Conservation (phyloP, 306 rosid genomes). For the Senna siamea region DNA sequence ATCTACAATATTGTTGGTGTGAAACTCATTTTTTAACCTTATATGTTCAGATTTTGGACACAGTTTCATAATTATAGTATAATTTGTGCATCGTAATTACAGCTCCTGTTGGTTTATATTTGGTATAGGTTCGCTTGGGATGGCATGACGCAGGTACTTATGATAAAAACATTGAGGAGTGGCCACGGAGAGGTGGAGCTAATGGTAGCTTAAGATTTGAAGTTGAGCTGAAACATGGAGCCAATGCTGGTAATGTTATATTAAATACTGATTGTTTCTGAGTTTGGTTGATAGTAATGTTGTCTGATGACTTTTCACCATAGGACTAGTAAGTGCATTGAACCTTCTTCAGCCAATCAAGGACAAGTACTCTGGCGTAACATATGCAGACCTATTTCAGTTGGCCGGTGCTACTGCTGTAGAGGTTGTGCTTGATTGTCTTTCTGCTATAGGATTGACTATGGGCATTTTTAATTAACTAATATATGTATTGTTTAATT, state of each 20-base stretch:
- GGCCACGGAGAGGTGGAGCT: conserved; percentile 96
- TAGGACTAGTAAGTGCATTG: conserved; percentile 94
- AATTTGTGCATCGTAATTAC: conserved; percentile 22
- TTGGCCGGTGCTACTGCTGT: conserved; percentile 94
- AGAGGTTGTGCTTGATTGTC: conserved; percentile 61
- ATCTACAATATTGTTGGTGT: too few species aligned
- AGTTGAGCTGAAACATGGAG: conserved; percentile 84
- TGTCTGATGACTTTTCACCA: conserved; percentile 40
- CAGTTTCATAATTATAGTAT: not conserved
- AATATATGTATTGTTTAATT: conserved; percentile 28
- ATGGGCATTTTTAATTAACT: conserved; percentile 12
- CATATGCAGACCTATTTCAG: conserved; percentile 97
- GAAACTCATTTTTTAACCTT: too few species aligned
- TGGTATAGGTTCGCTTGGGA: conserved; percentile 85
- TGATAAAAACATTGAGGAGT: conserved; percentile 89
- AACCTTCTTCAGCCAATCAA: conserved; percentile 95
- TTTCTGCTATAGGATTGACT: conserved; percentile 29
- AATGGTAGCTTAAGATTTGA: conserved; percentile 93
- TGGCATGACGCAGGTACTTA: conserved; percentile 99
- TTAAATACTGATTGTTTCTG: conserved; percentile 17
- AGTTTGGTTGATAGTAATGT: conserved; percentile 22
- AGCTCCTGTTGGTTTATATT: conserved; percentile 13
- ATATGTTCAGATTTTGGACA: not conserved
- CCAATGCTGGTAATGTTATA: conserved; percentile 83
- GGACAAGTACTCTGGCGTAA: conserved; percentile 83